phyloP scores from a whole-genome alignment of 78 protist genomes.

The Emiliania huxleyi region DNA sequence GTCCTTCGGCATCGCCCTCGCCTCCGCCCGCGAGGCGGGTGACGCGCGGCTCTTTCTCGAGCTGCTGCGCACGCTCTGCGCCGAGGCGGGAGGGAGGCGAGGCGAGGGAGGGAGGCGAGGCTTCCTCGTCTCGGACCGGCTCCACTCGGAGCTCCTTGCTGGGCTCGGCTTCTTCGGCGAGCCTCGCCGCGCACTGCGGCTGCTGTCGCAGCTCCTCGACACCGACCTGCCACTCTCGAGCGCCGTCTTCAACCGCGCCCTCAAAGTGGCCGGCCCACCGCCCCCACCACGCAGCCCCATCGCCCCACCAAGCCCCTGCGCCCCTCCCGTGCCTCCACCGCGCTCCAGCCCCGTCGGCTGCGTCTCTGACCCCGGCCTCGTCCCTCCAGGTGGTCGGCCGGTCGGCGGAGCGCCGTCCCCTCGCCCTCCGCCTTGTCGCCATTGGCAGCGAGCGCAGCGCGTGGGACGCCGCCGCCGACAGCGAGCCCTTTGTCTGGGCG shows the following conservation, averaged over 20 bases:
- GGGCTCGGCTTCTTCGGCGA: neutral
- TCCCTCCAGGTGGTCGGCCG: too few relatives aligned
- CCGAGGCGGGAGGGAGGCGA: neutral
- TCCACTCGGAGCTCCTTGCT: neutral
- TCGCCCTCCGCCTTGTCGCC: too few relatives aligned
- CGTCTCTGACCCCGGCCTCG: neutral
- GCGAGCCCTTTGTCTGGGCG: too few relatives aligned
- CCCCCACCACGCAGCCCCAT: too few relatives aligned
- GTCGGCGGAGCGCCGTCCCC: too few relatives aligned
- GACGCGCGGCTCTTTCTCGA: neutral
- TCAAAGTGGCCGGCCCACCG: neutral
- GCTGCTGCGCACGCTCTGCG: neutral
- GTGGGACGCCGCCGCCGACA: too few relatives aligned
- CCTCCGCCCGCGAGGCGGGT: neutral
- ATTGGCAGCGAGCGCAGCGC: too few relatives aligned
- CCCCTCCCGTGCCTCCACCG: neutral
- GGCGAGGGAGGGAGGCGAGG: neutral
- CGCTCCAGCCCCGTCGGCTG: neutral
- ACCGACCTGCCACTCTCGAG: neutral
- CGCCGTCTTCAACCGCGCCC: neutral
- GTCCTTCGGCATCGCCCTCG: neutral
- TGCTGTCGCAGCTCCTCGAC: neutral
- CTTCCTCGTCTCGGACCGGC: neutral
- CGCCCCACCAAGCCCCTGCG: too few relatives aligned
- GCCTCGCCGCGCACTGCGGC: neutral